phyloP scores from a whole-genome alignment of 2,329 filamentous ascomycete genomes.

The Diaporthe caulivora region DNA sequence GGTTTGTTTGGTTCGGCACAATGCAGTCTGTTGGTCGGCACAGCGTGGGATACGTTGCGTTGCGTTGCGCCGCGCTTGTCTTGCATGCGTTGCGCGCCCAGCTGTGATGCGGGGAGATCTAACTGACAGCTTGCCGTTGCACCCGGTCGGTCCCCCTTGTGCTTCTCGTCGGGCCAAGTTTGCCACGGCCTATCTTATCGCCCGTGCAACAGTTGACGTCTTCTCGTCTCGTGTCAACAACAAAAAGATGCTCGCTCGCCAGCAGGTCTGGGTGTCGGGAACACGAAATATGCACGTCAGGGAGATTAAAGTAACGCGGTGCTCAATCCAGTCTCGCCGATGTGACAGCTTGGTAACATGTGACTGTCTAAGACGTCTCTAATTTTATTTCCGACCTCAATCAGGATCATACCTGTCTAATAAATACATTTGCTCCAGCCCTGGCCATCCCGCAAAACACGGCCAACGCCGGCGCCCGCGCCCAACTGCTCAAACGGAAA shows the following conservation, averaged over 20 bases:
- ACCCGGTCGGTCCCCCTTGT: not conserved
- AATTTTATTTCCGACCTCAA: conserved; percentile 23
- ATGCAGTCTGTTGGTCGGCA: conserved; percentile 12
- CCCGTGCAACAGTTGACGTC: not conserved
- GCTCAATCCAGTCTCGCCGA: not conserved
- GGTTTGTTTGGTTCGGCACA: conserved; percentile 22
- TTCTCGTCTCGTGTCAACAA: not conserved
- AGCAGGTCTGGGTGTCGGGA: not conserved
- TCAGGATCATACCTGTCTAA: conserved; percentile 32
- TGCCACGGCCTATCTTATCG: conserved; percentile 37
- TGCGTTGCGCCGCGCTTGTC: not conserved
- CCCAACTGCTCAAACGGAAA: conserved; percentile 20
- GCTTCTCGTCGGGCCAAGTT: conserved; percentile 11
- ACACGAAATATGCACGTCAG: conserved; percentile 24
- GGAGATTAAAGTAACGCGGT: not conserved
- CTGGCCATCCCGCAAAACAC: conserved; percentile 29
- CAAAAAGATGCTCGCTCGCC: not conserved
- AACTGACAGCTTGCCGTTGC: conserved; percentile 6
- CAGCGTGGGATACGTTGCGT: conserved; percentile 3
- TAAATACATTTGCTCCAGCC: conserved; percentile 11
- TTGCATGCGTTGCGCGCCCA: not conserved
- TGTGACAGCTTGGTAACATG: conserved; percentile 22
- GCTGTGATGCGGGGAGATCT: conserved; percentile 9
- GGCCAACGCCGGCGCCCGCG: conserved; percentile 39
- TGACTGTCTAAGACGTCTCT: conserved; percentile 26